Evolutionary conservation across 140 eudicot genomes (phyloP), one percentile per base, ranked within the genome.

Genomic region (Senecio squalidus): DNA sequence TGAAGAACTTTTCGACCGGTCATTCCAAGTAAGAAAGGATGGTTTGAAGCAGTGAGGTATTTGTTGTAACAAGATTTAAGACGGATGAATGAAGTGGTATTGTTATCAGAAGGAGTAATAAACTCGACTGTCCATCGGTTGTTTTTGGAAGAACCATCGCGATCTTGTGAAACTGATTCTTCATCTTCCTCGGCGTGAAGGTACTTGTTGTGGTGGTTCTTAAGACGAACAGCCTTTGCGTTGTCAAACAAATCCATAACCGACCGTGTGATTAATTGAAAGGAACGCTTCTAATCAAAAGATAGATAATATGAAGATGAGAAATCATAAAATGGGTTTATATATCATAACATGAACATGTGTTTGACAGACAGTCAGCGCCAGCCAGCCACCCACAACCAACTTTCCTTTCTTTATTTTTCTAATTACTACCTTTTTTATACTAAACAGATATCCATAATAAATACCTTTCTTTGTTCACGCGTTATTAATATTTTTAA

Each of bases 91-190:
- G n/a, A n/a, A n/a, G n/a, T 38, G 7, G 52, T 58, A 31, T 16
- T n/a, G 43, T 28, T 17, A 7, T 69, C 74, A 41, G 21, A 7
- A 18, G 33, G 5, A 34, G 48, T 59, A 2, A 81, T 79, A 55
- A 74, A 80, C 59, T 92, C 96, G n/a, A 92, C 93, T 17, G 83
- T 70, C 98, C 98, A 92, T 0, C 78, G 77, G 61, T 85, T 84
- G 71, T 70, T 64, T 27, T 68, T 73, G 67, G 95, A 64, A 9
- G 81, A 65, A 21, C 89, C 96, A 64, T 74, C 60, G 15, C 89
- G 85, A 71, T 59, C 81, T 44, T 87, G 98, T n/a, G 74, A 36
- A 27, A 92, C 96, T 31, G 95, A 66, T 10, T 84, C 96, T 43
- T 82, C 83, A 81, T 92, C 95, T 0, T 92, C 95, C 0, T 77